Percentiles rank a stretch among this genome's conserved stretches.
phyloP scores from a whole-genome alignment of 495 filamentous ascomycete species.

The Aspergillus sparsus region DNA sequence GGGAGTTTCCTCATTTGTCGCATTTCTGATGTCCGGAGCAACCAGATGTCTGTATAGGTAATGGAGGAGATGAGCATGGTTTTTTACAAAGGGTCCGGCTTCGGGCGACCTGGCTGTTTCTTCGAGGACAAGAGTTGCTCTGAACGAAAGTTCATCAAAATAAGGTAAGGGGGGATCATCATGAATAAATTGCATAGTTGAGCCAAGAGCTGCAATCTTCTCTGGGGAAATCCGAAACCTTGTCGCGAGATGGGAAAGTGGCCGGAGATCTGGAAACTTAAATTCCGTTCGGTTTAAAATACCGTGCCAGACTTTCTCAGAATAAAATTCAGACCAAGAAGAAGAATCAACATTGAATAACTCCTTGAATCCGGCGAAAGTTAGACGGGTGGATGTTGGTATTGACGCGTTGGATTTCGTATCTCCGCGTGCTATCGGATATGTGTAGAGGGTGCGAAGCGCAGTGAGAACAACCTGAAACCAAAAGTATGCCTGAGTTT shows the following conservation, averaged over 20 bases:
- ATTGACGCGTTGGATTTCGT: background rate
- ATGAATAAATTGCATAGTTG: background rate
- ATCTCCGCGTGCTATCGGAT: background rate
- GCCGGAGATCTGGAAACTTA: background rate
- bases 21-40: background rate
- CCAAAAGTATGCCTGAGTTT: constrained; percentile 13
- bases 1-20: background rate
- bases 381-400: background rate
- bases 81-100: background rate
- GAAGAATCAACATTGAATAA: background rate
- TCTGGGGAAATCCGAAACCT: background rate
- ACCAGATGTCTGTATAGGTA: constrained; percentile 1
- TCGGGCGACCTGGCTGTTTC: background rate
- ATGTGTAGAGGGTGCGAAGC: background rate
- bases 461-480: constrained; percentile 1
- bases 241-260: background rate
- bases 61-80: constrained; percentile 2
- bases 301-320: constrained; percentile 1
- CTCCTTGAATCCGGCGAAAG: background rate
- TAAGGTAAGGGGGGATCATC: background rate
- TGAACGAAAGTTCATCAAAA: constrained; percentile 3
- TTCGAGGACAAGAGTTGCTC: background rate
- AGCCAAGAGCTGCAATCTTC: background rate
- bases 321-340: constrained; percentile 1
- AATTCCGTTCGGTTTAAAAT: background rate